Conservation (phyloP, 108 stramenopile genomes). For the Epithemia pelagica region DNA sequence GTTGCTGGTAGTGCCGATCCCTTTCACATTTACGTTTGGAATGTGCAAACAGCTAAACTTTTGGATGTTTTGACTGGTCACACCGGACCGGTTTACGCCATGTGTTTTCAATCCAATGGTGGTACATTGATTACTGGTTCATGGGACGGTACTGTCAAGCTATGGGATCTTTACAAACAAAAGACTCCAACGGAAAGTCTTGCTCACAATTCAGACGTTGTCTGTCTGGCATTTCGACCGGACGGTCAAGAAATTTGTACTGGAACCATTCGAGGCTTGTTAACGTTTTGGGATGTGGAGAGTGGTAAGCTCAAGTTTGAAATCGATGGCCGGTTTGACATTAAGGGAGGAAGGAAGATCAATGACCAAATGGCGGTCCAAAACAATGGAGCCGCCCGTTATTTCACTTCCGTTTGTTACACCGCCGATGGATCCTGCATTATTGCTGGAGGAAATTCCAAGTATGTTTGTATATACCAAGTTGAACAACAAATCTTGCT, state of each 20-base stretch:
- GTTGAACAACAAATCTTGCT: slow-evolving; percentile 86
- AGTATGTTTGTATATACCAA: slow-evolving; percentile 98
- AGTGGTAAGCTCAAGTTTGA: slow-evolving; percentile 66
- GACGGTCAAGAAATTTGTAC: slow-evolving; percentile 93
- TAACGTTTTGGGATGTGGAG: slow-evolving; percentile 93
- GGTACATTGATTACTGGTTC: slow-evolving; percentile 87
- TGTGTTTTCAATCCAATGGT: slow-evolving; percentile 74
- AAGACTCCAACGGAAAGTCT: slow-evolving; percentile 84
- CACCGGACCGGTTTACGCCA: slow-evolving; percentile 77
- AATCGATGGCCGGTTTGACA: slow-evolving; percentile 88
- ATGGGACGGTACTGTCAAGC: slow-evolving; percentile 96
- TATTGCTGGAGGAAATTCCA: slow-evolving; percentile 95
- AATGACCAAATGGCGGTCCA: slow-evolving; percentile 83
- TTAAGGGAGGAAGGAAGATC: slow-evolving; percentile 82
- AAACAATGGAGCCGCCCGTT: slow-evolving; percentile 84
- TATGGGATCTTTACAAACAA: slow-evolving; percentile 96
- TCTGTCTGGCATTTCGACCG: slow-evolving; percentile 89
- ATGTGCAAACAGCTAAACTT: slow-evolving; percentile 87
- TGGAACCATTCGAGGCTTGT: slow-evolving; percentile 89
- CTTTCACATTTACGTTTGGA: slow-evolving; percentile 91
- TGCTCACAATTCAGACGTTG: slow-evolving; percentile 90
- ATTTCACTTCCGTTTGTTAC: slow-evolving; percentile 95
- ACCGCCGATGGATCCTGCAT: slow-evolving; percentile 95
- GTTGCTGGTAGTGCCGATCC: slow-evolving; percentile 89
- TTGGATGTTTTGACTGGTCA: slow-evolving; percentile 96